phyloP scores from a whole-genome alignment of 2,329 filamentous ascomycete species.

The Aphanoascus verrucosus region DNA sequence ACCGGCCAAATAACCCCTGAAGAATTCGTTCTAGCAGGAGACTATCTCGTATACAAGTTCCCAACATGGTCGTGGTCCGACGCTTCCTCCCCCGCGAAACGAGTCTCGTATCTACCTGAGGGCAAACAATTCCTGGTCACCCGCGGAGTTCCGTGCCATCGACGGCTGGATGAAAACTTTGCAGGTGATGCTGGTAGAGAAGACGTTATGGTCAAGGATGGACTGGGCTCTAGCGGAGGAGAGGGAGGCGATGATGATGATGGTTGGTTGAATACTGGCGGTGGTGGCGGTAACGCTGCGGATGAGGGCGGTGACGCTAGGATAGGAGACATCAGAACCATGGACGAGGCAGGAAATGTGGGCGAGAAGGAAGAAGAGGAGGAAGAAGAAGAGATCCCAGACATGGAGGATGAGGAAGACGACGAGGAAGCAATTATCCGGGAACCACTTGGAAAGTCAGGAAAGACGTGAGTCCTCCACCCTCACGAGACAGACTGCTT shows the following conservation, averaged over 20 bases:
- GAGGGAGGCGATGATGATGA: constrained; percentile 53
- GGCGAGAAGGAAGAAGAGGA: constrained; percentile 59
- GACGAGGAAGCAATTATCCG: constrained; percentile 91
- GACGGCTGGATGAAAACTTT: constrained; percentile 85
- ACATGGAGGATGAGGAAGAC: constrained; percentile 96
- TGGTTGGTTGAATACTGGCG: constrained; percentile 84
- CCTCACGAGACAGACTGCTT: neutral
- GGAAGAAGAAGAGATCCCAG: constrained; percentile 74
- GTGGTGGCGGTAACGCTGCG: constrained; percentile 49
- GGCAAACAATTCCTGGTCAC: constrained; percentile 95
- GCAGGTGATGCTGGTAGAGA: constrained; percentile 78
- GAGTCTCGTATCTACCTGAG: constrained; percentile 67
- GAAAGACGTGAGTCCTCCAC: constrained; percentile 42
- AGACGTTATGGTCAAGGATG: constrained; percentile 74
- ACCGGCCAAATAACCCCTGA: constrained; percentile 95
- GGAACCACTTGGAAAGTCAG: constrained; percentile 46
- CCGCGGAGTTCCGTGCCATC: constrained; percentile 84
- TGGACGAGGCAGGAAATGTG: constrained; percentile 80
- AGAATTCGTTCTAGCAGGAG: constrained; percentile 89
- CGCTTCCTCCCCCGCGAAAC: constrained; percentile 67
- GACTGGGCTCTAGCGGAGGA: constrained; percentile 42
- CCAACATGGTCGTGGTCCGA: constrained; percentile 96
- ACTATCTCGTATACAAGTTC: constrained; percentile 98
- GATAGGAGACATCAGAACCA: constrained; percentile 69
- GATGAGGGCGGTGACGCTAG: constrained; percentile 64